phyloP scores from a whole-genome alignment of 1,139 yeast genomes.

The Diutina rugosa region DNA sequence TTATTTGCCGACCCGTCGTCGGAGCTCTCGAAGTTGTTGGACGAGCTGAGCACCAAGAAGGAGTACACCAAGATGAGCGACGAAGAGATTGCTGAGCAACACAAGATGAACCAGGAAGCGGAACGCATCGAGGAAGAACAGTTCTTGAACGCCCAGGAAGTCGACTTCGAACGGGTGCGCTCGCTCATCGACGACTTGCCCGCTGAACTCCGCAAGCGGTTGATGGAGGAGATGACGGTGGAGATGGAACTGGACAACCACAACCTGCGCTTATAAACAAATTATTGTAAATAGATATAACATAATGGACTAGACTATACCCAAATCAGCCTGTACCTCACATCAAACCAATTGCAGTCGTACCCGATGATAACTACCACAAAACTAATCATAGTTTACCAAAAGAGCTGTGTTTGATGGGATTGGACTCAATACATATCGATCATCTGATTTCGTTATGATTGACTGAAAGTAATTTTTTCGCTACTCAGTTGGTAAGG shows the following conservation, averaged over 20 bases:
- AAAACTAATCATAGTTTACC: too few relatives aligned
- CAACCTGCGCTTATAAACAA: background rate
- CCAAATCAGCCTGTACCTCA: background rate
- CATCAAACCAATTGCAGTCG: too few relatives aligned
- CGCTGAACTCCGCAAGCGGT: conserved; percentile 13
- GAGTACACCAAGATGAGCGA: conserved; percentile 12
- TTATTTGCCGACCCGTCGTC: conserved; percentile 30
- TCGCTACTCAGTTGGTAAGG: too few relatives aligned
- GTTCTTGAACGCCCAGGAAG: conserved; percentile 5
- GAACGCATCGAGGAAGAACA: conserved; percentile 13
- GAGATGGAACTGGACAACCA: background rate
- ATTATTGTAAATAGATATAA: background rate
- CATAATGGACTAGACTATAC: background rate
- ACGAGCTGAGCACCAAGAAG: conserved; percentile 19
- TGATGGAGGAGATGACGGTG: background rate
- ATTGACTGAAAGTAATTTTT: too few relatives aligned
- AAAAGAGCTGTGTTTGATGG: too few relatives aligned
- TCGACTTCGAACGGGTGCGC: conserved; percentile 18
- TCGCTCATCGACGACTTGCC: conserved; percentile 28
- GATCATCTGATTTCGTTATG: too few relatives aligned
- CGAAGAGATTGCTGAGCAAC: conserved; percentile 13
- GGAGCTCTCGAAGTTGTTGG: conserved; percentile 30
- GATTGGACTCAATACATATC: too few relatives aligned
- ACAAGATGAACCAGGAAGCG: conserved; percentile 15
- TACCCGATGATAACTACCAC: too few relatives aligned